A percentile compares a stretch with the other conserved stretches of the same genome.
Conservation (phyloP, 148 eudicot genomes). For the Rhododendron griersonianum region DNA sequence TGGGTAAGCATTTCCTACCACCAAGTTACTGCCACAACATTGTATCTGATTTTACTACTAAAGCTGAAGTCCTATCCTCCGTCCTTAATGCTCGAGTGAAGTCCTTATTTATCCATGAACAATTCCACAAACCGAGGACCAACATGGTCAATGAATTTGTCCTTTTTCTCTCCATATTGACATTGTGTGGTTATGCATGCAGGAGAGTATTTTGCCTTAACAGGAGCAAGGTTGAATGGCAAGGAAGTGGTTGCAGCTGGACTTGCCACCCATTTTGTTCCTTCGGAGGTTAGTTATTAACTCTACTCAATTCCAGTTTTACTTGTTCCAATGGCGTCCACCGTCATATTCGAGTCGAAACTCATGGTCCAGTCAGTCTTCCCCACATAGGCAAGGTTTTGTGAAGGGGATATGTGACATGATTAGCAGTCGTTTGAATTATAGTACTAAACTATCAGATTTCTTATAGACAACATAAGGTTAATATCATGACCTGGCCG, state of each 20-base stretch:
- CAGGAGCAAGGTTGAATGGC: slow-evolving; percentile 82
- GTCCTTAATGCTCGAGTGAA: background rate
- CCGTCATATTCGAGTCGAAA: background rate
- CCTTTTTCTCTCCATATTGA: background rate
- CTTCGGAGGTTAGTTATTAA: slow-evolving; percentile 59
- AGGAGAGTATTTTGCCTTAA: slow-evolving; percentile 94
- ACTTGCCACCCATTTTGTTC: slow-evolving; percentile 92
- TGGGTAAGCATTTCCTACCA: slow-evolving; percentile 47
- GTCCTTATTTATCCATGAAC: background rate
- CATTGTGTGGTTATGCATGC: slow-evolving; percentile 15
- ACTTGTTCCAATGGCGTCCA: background rate
- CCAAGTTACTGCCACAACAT: background rate
- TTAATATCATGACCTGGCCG: background rate
- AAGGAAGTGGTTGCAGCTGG: slow-evolving; percentile 78
- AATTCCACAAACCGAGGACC: background rate
- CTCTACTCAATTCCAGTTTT: background rate
- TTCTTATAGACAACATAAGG: background rate
- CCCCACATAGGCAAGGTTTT: background rate
- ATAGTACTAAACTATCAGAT: background rate
- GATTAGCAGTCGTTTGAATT: background rate
- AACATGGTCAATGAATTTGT: background rate
- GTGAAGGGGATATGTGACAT: background rate
- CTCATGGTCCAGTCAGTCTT: background rate
- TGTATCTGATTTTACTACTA: background rate
- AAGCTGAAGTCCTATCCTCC: background rate